phyloP scores from a whole-genome alignment of 192 early-diverging fungal genomes.

The Backusella macrospora region DNA sequence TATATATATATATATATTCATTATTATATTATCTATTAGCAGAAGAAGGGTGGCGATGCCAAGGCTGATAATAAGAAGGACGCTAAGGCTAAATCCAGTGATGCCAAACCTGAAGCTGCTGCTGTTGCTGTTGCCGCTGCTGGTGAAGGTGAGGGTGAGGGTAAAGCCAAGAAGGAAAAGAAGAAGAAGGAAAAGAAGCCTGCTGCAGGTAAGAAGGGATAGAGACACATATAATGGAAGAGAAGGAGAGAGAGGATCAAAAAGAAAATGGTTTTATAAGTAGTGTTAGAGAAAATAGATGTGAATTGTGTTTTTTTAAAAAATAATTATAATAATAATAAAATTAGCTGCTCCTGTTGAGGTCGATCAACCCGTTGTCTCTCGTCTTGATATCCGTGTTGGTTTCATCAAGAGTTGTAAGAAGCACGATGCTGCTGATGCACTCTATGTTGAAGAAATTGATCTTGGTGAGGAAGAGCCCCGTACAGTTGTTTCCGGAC shows the following conservation, averaged over 20 bases:
- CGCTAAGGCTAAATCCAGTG: constrained; percentile 25
- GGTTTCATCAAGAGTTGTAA: constrained; percentile 81
- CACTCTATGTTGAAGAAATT: constrained; percentile 95
- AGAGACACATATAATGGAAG: neutral
- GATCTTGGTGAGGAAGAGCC: constrained; percentile 91
- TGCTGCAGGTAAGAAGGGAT: constrained; percentile 30
- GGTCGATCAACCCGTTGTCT: constrained; percentile 57
- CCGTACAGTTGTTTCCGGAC: constrained; percentile 88
- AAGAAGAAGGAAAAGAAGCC: constrained; percentile 65
- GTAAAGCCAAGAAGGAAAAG: constrained; percentile 55
- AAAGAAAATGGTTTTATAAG: neutral
- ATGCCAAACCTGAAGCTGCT: constrained; percentile 28
- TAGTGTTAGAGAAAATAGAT: neutral
- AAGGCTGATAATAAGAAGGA: constrained; percentile 46
- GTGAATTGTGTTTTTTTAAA: neutral
- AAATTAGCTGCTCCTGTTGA: constrained; percentile 49
- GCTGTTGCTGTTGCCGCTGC: constrained; percentile 34
- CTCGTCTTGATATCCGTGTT: constrained; percentile 92
- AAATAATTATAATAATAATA: neutral
- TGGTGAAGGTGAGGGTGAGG: constrained; percentile 43
- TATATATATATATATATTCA: neutral
- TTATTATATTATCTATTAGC: neutral
- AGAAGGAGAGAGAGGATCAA: neutral
- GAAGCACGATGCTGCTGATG: constrained; percentile 95
- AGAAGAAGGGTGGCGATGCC: constrained; percentile 37